Base-by-base conservation (phyloP, 768 basidiomycete species). In the Rhodotorula paludigena region DNA sequence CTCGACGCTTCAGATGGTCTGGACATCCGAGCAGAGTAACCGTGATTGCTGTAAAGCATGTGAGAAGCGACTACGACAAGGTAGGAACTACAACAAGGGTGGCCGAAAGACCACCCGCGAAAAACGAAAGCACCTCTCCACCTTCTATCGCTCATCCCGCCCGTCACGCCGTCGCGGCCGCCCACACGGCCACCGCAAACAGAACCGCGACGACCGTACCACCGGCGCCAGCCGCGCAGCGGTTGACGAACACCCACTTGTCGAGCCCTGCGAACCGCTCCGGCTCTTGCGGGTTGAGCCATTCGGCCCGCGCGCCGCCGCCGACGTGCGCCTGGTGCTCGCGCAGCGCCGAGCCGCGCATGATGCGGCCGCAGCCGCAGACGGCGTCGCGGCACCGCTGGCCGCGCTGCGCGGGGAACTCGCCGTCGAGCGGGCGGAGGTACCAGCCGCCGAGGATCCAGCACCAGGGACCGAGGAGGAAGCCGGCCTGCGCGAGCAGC, bases 391-490 rank as follows among this genome's bases (percentile, higher is more conserved):
- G 54, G 47, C 70, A 71, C 2, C 70, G 58, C 11, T 9, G 25
- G 3, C 66, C 70, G 21, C 63, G 54, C 14, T 66, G 53, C 7
- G 8, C 5, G 20, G 30, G 44, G 14, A 67, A 59, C 48, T 71
- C 70, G 35, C 70, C 71, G 41, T 72, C 71, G 8, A 36, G 21
- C 3, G 44, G 36, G 18, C 71, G 48, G 15, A 68, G n/a, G 55
- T 42, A 71, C 70, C 70, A 71, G 28, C 70, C 70, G 14, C 66
- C 70, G 38, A 71, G 38, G 44, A 71, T 48, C 66, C 65, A 71
- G 36, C 54, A 60, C 70, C 70, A 71, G 4, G 70, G 70, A 10
- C 65, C 69, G 35, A 53, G 33, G 23, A 71, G 28, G 66, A 71
- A 71, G 36, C 70, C 70, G 6, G 67, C 67, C 62, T 68, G 57